Percentiles rank a stretch among this genome's conserved stretches.
Conservation (phyloP, 257 asterid genomes). For the Prunella vulgaris region DNA sequence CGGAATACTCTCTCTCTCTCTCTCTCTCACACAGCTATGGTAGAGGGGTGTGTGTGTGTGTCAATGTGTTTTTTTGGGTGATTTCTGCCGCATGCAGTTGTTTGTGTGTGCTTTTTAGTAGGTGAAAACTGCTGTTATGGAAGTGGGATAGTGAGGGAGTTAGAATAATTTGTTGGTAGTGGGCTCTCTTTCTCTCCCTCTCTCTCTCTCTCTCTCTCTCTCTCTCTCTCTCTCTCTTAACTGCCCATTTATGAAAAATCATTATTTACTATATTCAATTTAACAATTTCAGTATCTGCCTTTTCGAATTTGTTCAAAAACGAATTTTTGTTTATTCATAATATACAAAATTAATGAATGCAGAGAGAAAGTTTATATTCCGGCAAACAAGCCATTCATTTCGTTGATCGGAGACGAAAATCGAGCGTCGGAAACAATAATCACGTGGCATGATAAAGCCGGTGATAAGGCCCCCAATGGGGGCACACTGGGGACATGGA, state of each 20-base stretch:
- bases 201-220: no score
- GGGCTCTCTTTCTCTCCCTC: slow-evolving; percentile 20
- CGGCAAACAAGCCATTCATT: slow-evolving; percentile 57
- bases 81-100: slow-evolving; percentile 26
- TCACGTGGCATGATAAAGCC: slow-evolving; percentile 78
- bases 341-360: background rate
- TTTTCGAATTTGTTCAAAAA: no score
- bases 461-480: slow-evolving; percentile 43
- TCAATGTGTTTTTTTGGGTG: background rate
- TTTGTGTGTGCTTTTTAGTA: slow-evolving; percentile 1
- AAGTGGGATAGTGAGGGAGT: slow-evolving; percentile 40
- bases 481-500: slow-evolving; percentile 45
- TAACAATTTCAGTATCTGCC: background rate
- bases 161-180: slow-evolving; percentile 13
- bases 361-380: slow-evolving; percentile 76
- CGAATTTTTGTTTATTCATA: background rate
- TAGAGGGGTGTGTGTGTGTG: background rate
- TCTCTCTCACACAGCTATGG: background rate
- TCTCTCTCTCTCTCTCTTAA: background rate
- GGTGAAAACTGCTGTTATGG: slow-evolving; percentile 21
- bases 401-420: slow-evolving; percentile 57
- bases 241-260: background rate
- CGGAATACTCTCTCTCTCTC: background rate
- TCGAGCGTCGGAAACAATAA: slow-evolving; percentile 33
- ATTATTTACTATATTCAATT: background rate